Evolutionary conservation across 768 basidiomycete genomes (phyloP), one percentile per base, ranked within the genome.

Genomic region (Trichaptum fuscoviolaceum): DNA sequence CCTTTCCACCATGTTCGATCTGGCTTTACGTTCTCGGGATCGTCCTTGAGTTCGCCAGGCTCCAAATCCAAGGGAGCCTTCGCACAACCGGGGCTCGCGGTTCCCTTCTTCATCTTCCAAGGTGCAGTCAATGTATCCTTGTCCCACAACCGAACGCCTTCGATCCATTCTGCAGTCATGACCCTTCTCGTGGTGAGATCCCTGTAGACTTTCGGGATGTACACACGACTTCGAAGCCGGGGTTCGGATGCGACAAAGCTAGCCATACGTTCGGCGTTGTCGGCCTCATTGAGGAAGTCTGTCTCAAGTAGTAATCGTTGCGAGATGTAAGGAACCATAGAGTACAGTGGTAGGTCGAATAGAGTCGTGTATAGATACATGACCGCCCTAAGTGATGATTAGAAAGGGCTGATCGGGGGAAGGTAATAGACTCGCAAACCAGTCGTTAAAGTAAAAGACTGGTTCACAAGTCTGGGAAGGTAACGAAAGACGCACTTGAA

Each of bases 341-440:
- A 94, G 74, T 90, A 91, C 12, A 88, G 87, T 3, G 95, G 95
- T 35, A 96, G 79, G 71, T 96, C 90, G 73, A 98, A 98, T 2
- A 92, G 81, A 34, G 88, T 79, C 70, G 91, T 88, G 69, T 89
- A 91, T 73, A 88, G 80, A 89, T 89, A 91, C 88, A 91, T 91
- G 2, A 90, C 89, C 4, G 80, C 69, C n/a, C 85, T 78, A 72
- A 86, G 92, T 65, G 25, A 7, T 34, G 57, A 25, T 24, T 15
- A 59, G 27, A 7, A 12, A 24, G 65, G 7, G 26, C 30, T 62
- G 12, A 10, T 7, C 65, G 66, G 57, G 8, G 25, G 20, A 23
- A 7, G 4, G 72, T 75, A 68, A 81, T n/a, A n/a, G n/a, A n/a
- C n/a, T n/a, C n/a, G n/a, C n/a, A n/a, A n/a, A n/a, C n/a, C n/a